Percentiles rank a stretch among this genome's conserved stretches.
Evolutionary conservation across 2,329 filamentous ascomycete species (phyloP).

Genomic region (Fusarium staphyleae): DNA sequence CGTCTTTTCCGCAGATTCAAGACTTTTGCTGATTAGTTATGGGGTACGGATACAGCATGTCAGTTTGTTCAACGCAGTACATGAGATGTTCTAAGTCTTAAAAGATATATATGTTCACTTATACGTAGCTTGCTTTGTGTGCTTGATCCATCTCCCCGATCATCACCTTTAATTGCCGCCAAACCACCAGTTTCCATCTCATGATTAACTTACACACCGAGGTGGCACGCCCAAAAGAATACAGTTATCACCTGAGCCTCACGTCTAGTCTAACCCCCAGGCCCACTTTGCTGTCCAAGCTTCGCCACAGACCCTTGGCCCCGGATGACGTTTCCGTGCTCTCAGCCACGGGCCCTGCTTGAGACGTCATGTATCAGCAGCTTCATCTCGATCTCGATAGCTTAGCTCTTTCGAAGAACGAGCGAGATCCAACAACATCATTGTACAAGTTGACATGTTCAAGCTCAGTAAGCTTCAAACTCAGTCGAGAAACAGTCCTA

Average conservation of each 20-base stretch:
- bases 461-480: neutral
- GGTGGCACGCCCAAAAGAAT: neutral
- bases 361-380: slow-evolving; percentile 8
- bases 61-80: too few species aligned
- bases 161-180: too few species aligned
- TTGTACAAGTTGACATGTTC: neutral
- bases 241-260: slow-evolving; percentile 25
- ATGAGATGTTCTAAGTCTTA: too few species aligned
- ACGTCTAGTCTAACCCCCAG: slow-evolving; percentile 2
- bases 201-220: neutral
- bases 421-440: neutral
- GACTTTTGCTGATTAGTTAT: neutral
- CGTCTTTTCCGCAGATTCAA: neutral
- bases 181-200: neutral
- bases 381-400: neutral
- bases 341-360: slow-evolving; percentile 7
- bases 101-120: too few species aligned
- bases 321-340: slow-evolving; percentile 21
- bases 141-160: too few species aligned
- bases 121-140: too few species aligned
- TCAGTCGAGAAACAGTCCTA: neutral
- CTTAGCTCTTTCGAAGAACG: neutral
- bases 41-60: too few species aligned
- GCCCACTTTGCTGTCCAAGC: slow-evolving; percentile 7
- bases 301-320: slow-evolving; percentile 19